Evolutionary conservation across 257 asterid species (phyloP).

Genomic region (Coffea eugenioides): DNA sequence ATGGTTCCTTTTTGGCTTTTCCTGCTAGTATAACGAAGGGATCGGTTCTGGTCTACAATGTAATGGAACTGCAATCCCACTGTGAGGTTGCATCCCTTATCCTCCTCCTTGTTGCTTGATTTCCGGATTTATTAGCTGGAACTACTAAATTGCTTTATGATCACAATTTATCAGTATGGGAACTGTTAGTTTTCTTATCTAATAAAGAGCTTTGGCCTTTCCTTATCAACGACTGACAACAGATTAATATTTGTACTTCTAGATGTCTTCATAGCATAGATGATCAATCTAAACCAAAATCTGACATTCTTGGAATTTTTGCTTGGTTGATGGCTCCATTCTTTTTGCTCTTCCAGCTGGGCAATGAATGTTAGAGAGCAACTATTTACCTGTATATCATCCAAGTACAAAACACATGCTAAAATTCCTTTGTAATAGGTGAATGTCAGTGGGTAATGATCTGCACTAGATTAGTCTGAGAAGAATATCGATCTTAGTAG

Average conservation of each 20-base stretch:
- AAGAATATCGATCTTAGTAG: not conserved
- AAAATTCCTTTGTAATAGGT: not conserved
- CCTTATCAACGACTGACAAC: not conserved
- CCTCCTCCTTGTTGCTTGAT: not conserved
- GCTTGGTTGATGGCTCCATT: not conserved
- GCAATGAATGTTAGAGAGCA: not conserved
- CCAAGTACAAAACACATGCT: no score
- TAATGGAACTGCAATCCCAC: conserved; percentile 73
- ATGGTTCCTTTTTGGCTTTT: conserved; percentile 84
- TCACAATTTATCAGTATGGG: not conserved
- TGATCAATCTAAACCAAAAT: not conserved
- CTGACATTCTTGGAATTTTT: not conserved
- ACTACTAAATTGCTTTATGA: not conserved
- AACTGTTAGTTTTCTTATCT: not conserved
- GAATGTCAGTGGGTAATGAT: not conserved
- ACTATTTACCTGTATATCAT: not conserved
- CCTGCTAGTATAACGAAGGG: conserved; percentile 86
- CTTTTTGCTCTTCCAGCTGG: not conserved
- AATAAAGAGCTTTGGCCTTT: not conserved
- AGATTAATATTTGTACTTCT: not conserved
- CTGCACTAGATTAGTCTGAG: not conserved
- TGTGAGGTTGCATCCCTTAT: conserved; percentile 60
- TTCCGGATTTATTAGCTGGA: conserved; percentile 1
- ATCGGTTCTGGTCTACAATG: conserved; percentile 77
- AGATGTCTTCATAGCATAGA: not conserved